These are phyloP conservation scores for Colletotrichum liriopes DNA, from an alignment of 2,329 filamentous ascomycete genomes.

Conservation along the genomic window DNA sequence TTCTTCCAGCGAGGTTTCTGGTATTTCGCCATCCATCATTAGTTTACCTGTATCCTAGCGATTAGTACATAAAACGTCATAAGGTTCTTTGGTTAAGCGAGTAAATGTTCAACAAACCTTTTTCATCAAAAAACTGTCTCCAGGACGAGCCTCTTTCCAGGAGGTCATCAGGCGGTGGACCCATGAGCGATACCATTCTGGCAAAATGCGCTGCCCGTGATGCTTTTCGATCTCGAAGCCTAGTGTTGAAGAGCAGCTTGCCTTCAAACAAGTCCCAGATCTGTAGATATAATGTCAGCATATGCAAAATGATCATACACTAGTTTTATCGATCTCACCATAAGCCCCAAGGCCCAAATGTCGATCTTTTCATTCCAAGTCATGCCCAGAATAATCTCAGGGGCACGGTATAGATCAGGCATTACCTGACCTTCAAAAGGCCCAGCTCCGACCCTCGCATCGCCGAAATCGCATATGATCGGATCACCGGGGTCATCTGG, in stretches of 20 bases:
- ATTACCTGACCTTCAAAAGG: slow-evolving; percentile 49
- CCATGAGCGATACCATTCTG: slow-evolving; percentile 56
- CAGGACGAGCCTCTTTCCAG: slow-evolving; percentile 50
- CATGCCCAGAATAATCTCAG: slow-evolving; percentile 53
- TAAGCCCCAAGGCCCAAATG: slow-evolving; percentile 48
- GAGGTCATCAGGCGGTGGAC: slow-evolving; percentile 53
- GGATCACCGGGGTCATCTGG: slow-evolving; percentile 45
- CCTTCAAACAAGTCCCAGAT: slow-evolving; percentile 53
- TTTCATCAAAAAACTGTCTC: slow-evolving; percentile 45
- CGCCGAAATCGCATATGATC: slow-evolving; percentile 52
- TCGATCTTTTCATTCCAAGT: slow-evolving; percentile 54
- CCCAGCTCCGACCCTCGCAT: slow-evolving; percentile 47
- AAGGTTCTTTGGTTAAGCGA: rapidly evolving
- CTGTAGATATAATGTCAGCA: slow-evolving; percentile 36
- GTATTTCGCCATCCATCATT: slow-evolving; percentile 21
- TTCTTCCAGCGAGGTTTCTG: slow-evolving; percentile 35
- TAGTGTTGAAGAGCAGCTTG: slow-evolving; percentile 48
- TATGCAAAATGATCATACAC: no score
- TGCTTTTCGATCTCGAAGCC: slow-evolving; percentile 43
- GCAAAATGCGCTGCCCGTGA: slow-evolving; percentile 51
- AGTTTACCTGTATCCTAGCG: slow-evolving; percentile 23
- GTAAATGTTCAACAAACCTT: slow-evolving; percentile 31
- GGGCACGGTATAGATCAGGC: slow-evolving; percentile 53
- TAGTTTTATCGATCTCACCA: neutral
- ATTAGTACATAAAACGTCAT: neutral